phyloP scores from a whole-genome alignment of 1,284 basidiomycete genomes.

The Gomphus bonarii region DNA sequence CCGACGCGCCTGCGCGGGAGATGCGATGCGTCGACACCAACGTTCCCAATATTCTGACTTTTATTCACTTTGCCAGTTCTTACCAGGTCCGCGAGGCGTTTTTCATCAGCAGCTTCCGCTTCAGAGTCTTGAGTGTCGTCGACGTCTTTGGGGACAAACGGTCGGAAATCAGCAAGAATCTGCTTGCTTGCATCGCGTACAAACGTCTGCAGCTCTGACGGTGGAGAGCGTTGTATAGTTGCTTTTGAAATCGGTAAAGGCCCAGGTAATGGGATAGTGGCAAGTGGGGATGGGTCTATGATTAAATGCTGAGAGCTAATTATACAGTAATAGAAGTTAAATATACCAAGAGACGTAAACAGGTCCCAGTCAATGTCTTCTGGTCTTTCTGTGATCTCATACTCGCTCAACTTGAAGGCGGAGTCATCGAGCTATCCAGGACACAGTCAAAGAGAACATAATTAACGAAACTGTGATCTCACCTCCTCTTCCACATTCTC shows the following conservation, averaged over 20 bases:
- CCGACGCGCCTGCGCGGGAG: constrained; percentile 25
- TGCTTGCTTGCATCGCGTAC: constrained; percentile 41
- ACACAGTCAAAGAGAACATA: neutral
- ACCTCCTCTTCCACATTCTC: constrained; percentile 27
- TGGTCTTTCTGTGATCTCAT: constrained; percentile 29
- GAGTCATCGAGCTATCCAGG: constrained; percentile 26
- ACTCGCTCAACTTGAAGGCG: constrained; percentile 33
- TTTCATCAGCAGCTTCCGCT: constrained; percentile 25
- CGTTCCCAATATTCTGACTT: neutral
- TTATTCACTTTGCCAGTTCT: neutral
- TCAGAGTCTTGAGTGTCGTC: constrained; percentile 47
- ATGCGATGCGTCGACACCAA: neutral
- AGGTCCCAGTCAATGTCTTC: constrained; percentile 41
- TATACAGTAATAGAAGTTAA: neutral
- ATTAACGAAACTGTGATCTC: neutral
- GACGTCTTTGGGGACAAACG: constrained; percentile 26
- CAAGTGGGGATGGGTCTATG: constrained; percentile 13
- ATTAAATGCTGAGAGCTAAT: neutral
- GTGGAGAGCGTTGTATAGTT: constrained; percentile 31
- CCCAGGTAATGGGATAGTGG: constrained; percentile 20
- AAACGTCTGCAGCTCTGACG: constrained; percentile 51
- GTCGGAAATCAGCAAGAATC: constrained; percentile 50
- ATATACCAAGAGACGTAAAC: constrained; percentile 36
- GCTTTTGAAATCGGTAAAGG: constrained; percentile 32
- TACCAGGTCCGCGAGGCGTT: constrained; percentile 10